Evolutionary conservation across 768 basidiomycete genomes (phyloP), one percentile per base, ranked within the genome.

Genomic region (Rubroboletus pulcherrimus): DNA sequence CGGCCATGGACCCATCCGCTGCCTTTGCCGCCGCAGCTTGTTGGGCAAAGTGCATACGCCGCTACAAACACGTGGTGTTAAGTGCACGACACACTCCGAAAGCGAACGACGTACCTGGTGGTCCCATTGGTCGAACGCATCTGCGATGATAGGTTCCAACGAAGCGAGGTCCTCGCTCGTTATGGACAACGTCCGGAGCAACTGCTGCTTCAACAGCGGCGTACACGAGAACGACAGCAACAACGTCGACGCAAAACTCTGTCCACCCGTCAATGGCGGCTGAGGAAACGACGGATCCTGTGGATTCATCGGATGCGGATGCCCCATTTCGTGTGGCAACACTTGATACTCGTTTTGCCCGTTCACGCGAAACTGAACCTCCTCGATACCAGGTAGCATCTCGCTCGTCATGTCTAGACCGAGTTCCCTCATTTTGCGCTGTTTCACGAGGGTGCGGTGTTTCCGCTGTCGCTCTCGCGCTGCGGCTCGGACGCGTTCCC

Each of bases 121-220:
- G 63, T 92, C 86, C 91, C 91, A 93, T 39, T 87, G 85, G 55
- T 93, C 91, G 81, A 89, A 93, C 17, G 89, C 89, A 43, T 87
- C 85, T 6, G 91, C 89, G 44, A 93, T 86, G 62, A 90, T 76
- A 29, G 89, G 87, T 65, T 92, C 87, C 48, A 93, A 73, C 10
- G 86, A 83, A 3, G 83, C 84, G 17, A 93, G 78, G 63, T 93
- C 91, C 50, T 91, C 89, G 71, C 82, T 83, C 30, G 87, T 83
- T 82, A 92, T 85, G 59, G 81, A 79, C 46, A 93, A 74, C 6
- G 81, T 83, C 47, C 87, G 82, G 33, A 92, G 70, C 30, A 91
- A 75, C 62, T 91, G 87, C 54, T 84, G 82, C 72, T 90, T 93
- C 59, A 91, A 74, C 51, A 85, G 71, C 8, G 86, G 87, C 0